Evolutionary conservation across 495 filamentous ascomycete species (phyloP), one percentile per base, ranked within the genome.

Genomic region (Aspergillus sparsus): DNA sequence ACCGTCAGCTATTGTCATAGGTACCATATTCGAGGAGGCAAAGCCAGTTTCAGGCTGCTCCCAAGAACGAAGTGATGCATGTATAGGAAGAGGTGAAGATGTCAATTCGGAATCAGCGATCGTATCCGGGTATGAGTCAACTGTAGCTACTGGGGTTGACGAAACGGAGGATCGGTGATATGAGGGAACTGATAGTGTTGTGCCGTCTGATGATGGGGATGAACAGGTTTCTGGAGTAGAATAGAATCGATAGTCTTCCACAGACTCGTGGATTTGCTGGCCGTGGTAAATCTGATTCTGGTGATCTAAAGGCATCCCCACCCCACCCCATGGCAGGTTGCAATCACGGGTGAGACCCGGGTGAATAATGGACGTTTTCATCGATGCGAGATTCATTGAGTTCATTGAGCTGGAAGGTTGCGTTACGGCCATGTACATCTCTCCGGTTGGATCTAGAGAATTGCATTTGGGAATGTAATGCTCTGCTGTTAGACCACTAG

Each of bases 321-420:
- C 66, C 32, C 71, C 68, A 32, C 62, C 71, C 77, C 77, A 80
- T 60, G 74, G 64, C 54, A 77, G 21, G n/a, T 70, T 64, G 61
- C 68, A 70, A 58, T 75, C 72, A 49, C 62, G 65, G 39, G 71
- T 54, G n/a, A 79, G 66, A 11, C 79, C 76, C 2, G 72, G 71
- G 47, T 78, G 75, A 35, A 82, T 74, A 9, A 68, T 72, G 3
- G 73, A 71, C 16, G 71, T 77, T 39, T 81, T 74, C 16, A 80
- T 58, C 7, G 78, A 73, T 34, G 69, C 75, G 18, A 80, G 74
- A n/a, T 76, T 79, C 72, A 81, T 78, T 36, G 79, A 66, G 41
- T 77, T 79, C 72, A 81, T 78, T 36, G 79, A 66, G 41, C 67
- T 72, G 5, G 69, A 54, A 50, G 70, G 67, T 49, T 73, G 63